Base-by-base conservation (phyloP, 2,329 filamentous ascomycete species). In the Didymella arachidicola region DNA sequence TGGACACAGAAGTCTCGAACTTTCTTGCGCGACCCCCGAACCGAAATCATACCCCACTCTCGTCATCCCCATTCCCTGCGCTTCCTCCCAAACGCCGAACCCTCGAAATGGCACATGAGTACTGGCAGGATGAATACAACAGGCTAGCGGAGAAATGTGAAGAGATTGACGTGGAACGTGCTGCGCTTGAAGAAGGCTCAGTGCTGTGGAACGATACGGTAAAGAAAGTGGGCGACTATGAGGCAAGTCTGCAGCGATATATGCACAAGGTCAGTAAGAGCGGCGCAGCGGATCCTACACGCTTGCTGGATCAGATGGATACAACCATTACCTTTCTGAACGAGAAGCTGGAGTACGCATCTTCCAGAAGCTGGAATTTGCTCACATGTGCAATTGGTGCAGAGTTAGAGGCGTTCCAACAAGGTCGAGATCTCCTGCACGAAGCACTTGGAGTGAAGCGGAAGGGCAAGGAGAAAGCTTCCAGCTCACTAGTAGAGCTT, bases 311-410 rank as follows among this genome's bases (percentile, higher is more conserved):
- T 8, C 81, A 83, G 60, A 88, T 93, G 82, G 79, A 83, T 27
- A 71, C 70, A 3, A 83, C 88, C 4, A 82, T 89, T 12, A 65
- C 69, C 0, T 81, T 83, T 2, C 76, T 94, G 4, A 82, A 87
- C 52, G 76, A 80, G 16, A 81, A 83, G 19, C 68, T 87, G 26
- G 77, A 80, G 1, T 70, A 82, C 2, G 88, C 88, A 0, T 85
- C 90, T 60, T 78, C 81, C 1, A 84, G 84, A 56, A 82, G 83
- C 16, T 94, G 91, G 90, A 93, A 89, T 56, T 78, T 93, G 16
- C 80, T 94, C 18, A 87, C 93, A 4, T 90, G 86, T 50, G 90
- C 89, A 11, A 87, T 94, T 32, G 89, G 90, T 0, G 90, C 91
- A 0, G 91, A 92, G 72, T 71, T 90, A 1, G 87, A 89, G 58